Conservation (phyloP, 768 basidiomycete genomes). For the Atractiella rhizophila region DNA sequence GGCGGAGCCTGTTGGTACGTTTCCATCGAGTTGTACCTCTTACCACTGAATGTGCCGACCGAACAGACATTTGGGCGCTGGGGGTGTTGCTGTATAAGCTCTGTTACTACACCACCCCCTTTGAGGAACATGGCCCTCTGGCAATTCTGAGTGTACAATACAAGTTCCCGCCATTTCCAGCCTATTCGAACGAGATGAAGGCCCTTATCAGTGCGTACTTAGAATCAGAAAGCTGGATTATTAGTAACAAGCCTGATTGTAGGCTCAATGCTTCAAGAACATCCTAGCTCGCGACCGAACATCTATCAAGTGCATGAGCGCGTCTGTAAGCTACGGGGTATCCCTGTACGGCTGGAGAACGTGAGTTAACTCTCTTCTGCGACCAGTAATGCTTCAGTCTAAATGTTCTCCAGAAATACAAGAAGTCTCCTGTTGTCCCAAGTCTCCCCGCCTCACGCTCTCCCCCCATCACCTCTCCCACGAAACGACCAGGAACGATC, state of each 20-base stretch:
- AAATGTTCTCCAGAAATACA: background rate
- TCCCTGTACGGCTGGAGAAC: conserved; percentile 19
- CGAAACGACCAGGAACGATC: background rate
- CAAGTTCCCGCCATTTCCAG: conserved; percentile 22
- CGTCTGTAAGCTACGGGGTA: conserved; percentile 68
- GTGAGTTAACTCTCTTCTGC: background rate
- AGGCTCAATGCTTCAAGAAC: conserved; percentile 80
- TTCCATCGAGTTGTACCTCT: background rate
- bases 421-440: background rate
- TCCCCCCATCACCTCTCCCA: background rate
- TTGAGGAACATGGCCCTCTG: conserved; percentile 87
- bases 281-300: conserved; percentile 57
- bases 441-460: background rate
- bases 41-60: background rate
- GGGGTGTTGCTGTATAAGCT: conserved; percentile 93
- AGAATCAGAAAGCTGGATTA: conserved; percentile 2
- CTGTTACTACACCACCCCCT: conserved; percentile 97
- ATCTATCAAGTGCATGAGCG: conserved; percentile 62
- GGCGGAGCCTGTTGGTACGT: conserved; percentile 18
- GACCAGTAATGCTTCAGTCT: background rate
- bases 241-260: conserved; percentile 20
- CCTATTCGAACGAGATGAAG: conserved; percentile 17
- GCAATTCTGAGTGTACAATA: conserved; percentile 95
- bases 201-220: conserved; percentile 1
- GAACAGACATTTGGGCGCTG: conserved; percentile 72